phyloP scores from a whole-genome alignment of 2,329 filamentous ascomycete species.

The Xylariaceae sp. region DNA sequence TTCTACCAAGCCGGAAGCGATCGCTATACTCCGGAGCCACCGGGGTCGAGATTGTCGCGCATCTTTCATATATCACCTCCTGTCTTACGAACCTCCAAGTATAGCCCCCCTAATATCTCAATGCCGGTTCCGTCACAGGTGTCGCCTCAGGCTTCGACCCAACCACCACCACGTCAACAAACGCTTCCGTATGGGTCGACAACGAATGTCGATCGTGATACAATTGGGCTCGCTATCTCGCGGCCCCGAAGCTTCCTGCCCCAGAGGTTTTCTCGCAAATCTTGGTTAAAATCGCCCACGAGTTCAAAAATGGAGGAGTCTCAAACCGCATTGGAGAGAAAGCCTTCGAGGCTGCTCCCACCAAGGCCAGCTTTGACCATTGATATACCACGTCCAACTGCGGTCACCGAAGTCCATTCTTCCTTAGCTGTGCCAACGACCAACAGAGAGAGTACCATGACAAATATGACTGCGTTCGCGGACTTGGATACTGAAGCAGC shows the following conservation, averaged over 20 bases:
- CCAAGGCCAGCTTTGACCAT: slow-evolving; percentile 40
- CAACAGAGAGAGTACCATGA: slow-evolving; percentile 43
- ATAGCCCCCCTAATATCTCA: slow-evolving; percentile 20
- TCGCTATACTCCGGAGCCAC: slow-evolving; percentile 28
- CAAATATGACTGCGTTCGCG: slow-evolving; percentile 28
- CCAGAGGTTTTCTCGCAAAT: background rate
- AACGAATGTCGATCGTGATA: slow-evolving; percentile 22
- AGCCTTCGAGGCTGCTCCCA: slow-evolving; percentile 40
- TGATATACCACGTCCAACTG: slow-evolving; percentile 26
- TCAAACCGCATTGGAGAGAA: slow-evolving; percentile 21
- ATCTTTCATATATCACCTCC: slow-evolving; percentile 40
- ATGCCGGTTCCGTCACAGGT: slow-evolving; percentile 10
- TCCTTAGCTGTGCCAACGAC: slow-evolving; percentile 38
- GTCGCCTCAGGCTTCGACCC: slow-evolving; percentile 8
- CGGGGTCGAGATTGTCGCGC: slow-evolving; percentile 16
- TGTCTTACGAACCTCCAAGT: slow-evolving; percentile 22
- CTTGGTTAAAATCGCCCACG: no score
- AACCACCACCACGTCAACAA: slow-evolving; percentile 27
- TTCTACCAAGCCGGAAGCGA: slow-evolving; percentile 34
- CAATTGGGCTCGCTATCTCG: slow-evolving; percentile 44
- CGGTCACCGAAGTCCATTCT: slow-evolving; percentile 31
- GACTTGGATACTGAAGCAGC: slow-evolving; percentile 28
- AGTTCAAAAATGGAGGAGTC: no score
- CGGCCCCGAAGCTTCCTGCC: slow-evolving; percentile 23
- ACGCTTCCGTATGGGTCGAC: slow-evolving; percentile 7